phyloP scores from a whole-genome alignment of 176 grass and related monocot genomes.

The Zoysia japonica region DNA sequence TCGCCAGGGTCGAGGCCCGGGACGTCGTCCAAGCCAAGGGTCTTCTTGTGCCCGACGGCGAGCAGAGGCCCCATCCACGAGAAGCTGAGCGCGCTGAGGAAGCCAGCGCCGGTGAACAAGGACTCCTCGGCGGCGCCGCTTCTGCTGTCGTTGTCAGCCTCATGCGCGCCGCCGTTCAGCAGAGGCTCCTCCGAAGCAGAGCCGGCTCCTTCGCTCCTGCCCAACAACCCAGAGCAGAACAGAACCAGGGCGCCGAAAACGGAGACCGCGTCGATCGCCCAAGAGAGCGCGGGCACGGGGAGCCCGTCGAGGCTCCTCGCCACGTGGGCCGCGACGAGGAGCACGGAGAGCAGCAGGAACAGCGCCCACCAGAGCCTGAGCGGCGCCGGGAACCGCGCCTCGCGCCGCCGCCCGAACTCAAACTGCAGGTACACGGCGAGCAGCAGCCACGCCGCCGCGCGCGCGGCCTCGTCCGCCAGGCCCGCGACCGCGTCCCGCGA shows the following conservation, averaged over 20 bases:
- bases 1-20: conserved; percentile 55
- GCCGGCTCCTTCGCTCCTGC: conserved; percentile 7
- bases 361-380: conserved; percentile 69
- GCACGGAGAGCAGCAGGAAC: conserved; percentile 55
- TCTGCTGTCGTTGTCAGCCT: background rate
- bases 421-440: conserved; percentile 57
- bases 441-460: conserved; percentile 60
- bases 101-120: conserved; percentile 54
- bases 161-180: conserved; percentile 39
- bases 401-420: conserved; percentile 29
- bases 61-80: conserved; percentile 69
- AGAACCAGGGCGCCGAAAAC: conserved; percentile 33
- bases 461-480: conserved; percentile 39
- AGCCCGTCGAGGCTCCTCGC: conserved; percentile 8
- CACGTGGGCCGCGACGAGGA: conserved; percentile 37
- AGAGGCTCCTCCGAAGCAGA: conserved; percentile 60
- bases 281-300: conserved; percentile 35
- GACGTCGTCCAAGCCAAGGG: conserved; percentile 71
- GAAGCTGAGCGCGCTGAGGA: conserved; percentile 74
- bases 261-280: conserved; percentile 58
- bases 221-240: conserved; percentile 43
- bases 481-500: conserved; percentile 15
- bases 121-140: conserved; percentile 31
- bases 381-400: conserved; percentile 50
- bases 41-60: conserved; percentile 61